phyloP scores from a whole-genome alignment of 371 early-diverging fungal species.

The Catenaria anguillulae region DNA sequence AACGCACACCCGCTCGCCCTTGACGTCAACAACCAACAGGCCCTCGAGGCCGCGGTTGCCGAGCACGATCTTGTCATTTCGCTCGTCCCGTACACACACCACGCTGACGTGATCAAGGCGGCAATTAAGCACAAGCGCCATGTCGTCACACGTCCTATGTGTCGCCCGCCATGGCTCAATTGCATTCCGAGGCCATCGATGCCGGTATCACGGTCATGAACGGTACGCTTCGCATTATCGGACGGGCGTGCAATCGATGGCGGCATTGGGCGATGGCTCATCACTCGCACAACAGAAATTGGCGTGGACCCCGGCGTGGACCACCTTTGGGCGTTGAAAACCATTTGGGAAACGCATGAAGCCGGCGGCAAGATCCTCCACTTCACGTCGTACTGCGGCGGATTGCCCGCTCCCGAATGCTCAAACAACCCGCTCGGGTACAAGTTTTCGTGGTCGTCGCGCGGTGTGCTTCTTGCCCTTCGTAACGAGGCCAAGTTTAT shows the following conservation, averaged over 20 bases:
- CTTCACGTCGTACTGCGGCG: conserved; percentile 81
- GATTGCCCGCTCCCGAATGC: conserved; percentile 75
- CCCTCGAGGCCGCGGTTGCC: conserved; percentile 74
- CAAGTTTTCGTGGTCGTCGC: conserved; percentile 80
- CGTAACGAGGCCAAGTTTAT: conserved; percentile 66
- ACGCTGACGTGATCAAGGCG: conserved; percentile 68
- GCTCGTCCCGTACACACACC: conserved; percentile 76
- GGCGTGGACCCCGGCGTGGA: conserved; percentile 97
- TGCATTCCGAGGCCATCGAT: conserved; percentile 55
- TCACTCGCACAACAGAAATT: too few relatives aligned
- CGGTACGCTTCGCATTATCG: too few relatives aligned
- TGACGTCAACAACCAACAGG: conserved; percentile 62
- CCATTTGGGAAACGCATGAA: conserved; percentile 69
- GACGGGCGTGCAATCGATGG: too few relatives aligned
- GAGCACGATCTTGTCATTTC: conserved; percentile 66
- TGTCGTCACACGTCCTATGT: conserved; percentile 92
- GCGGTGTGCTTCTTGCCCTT: conserved; percentile 70
- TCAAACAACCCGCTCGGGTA: conserved; percentile 75
- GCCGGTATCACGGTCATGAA: conserved; percentile 80
- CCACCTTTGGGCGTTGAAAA: conserved; percentile 92
- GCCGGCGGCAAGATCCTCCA: conserved; percentile 55
- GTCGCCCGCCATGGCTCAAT: conserved; percentile 71
- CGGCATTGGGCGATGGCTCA: too few relatives aligned
- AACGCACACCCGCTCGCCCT: conserved; percentile 48
- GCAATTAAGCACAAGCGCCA: conserved; percentile 75